Evolutionary conservation across 1,284 basidiomycete genomes (phyloP).

Genomic region (Ceratobasidium sp.): DNA sequence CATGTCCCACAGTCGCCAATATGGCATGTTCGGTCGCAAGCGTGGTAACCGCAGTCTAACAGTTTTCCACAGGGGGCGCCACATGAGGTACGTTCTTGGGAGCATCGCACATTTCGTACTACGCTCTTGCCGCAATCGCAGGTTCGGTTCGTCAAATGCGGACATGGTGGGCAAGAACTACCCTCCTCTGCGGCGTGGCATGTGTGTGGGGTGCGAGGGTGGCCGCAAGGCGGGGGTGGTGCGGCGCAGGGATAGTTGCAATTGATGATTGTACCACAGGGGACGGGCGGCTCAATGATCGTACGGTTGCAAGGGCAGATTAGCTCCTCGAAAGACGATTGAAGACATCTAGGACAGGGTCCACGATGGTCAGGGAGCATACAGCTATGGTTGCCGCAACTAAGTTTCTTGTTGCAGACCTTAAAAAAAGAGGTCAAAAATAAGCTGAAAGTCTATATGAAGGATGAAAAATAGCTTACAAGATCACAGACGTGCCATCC

Average conservation of each 20-base stretch:
- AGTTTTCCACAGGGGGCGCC: constrained; percentile 79
- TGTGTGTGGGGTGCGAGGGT: constrained; percentile 73
- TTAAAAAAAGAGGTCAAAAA: constrained; percentile 44
- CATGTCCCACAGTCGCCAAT: constrained; percentile 78
- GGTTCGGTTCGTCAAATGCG: constrained; percentile 72
- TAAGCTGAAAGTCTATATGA: not conserved
- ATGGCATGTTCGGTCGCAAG: constrained; percentile 81
- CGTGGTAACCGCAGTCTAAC: constrained; percentile 83
- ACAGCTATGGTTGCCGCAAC: constrained; percentile 55
- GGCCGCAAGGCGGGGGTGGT: constrained; percentile 76
- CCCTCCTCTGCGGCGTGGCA: constrained; percentile 70
- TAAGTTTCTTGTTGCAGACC: constrained; percentile 46
- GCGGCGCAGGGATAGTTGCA: constrained; percentile 82
- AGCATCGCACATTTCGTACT: constrained; percentile 74
- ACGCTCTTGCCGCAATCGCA: constrained; percentile 89
- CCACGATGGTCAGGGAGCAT: constrained; percentile 82
- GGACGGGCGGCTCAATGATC: constrained; percentile 70
- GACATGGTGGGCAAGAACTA: constrained; percentile 80
- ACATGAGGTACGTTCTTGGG: constrained; percentile 82
- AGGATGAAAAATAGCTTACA: constrained; percentile 45
- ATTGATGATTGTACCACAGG: constrained; percentile 77
- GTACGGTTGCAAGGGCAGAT: constrained; percentile 81
- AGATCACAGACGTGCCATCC: constrained; percentile 82
- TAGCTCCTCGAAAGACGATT: constrained; percentile 89
- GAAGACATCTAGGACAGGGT: constrained; percentile 78